Conservation (phyloP, 2,329 filamentous ascomycete genomes). For the Botrytis byssoidea region DNA sequence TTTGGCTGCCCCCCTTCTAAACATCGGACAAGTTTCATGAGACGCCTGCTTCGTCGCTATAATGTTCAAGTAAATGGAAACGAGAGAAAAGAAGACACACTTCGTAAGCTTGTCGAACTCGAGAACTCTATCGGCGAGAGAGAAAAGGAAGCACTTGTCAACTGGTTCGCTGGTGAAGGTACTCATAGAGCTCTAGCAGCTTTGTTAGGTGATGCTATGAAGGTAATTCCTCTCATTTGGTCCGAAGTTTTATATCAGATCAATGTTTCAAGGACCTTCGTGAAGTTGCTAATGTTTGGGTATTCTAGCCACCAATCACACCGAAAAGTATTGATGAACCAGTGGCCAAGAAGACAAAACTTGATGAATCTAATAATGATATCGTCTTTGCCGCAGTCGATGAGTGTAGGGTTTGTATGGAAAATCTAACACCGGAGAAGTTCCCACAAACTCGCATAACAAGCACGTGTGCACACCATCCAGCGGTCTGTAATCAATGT, state of each 20-base stretch:
- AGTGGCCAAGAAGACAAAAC: not conserved
- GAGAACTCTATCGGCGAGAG: not conserved
- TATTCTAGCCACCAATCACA: not conserved
- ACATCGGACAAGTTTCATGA: not conserved
- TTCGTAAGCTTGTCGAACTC: not conserved
- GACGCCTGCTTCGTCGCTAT: not conserved
- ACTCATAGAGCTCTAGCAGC: not conserved
- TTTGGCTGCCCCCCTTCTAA: not conserved
- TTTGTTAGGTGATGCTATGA: not conserved
- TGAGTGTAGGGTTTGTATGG: not conserved
- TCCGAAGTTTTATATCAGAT: not conserved
- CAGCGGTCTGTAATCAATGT: not conserved
- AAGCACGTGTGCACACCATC: conserved; percentile 2
- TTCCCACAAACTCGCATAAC: conserved; percentile 11
- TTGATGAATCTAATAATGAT: not conserved
- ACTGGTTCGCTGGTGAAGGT: conserved; percentile 1
- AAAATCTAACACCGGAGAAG: not conserved
- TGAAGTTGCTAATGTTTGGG: not conserved
- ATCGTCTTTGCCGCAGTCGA: not conserved
- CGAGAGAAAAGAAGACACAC: not conserved
- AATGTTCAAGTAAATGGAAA: not conserved
- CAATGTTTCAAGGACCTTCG: no score
- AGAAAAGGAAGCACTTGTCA: conserved; percentile 6
- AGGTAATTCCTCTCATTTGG: not conserved
- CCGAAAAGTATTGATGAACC: not conserved